A percentile compares a stretch with the other conserved stretches of the same genome.
Conservation (phyloP, 2,329 filamentous ascomycete genomes). For the Trichoderma semiorbis region DNA sequence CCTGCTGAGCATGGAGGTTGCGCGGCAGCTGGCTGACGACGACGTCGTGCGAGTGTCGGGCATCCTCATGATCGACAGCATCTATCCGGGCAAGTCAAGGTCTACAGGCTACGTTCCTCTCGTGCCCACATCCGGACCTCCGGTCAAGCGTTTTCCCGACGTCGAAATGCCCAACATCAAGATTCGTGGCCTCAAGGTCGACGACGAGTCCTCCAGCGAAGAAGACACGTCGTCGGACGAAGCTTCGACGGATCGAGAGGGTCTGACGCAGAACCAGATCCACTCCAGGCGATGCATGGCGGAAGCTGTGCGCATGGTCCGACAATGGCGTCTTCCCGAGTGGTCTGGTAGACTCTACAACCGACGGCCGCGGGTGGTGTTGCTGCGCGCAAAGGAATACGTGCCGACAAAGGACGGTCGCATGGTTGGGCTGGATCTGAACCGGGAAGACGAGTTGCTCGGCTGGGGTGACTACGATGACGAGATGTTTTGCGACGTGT, state of each 20-base stretch:
- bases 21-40: slow-evolving; percentile 40
- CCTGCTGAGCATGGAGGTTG: slow-evolving; percentile 48
- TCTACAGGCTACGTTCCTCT: not conserved
- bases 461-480: slow-evolving; percentile 49
- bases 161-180: not conserved
- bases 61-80: slow-evolving; percentile 52
- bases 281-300: slow-evolving; percentile 39
- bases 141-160: not conserved
- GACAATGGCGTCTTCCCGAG: slow-evolving; percentile 39
- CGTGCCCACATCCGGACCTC: not conserved
- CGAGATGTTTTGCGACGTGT: slow-evolving; percentile 41
- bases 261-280: slow-evolving; percentile 34
- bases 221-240: not conserved
- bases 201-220: slow-evolving; percentile 19
- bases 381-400: slow-evolving; percentile 44
- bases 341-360: slow-evolving; percentile 32
- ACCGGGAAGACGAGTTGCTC: slow-evolving; percentile 39
- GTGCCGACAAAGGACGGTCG: slow-evolving; percentile 33
- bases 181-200: not conserved
- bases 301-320: slow-evolving; percentile 40
- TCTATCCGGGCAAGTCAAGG: slow-evolving; percentile 34
- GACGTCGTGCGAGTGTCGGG: slow-evolving; percentile 41
- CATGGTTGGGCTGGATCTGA: slow-evolving; percentile 40
- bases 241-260: slow-evolving; percentile 22
- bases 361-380: slow-evolving; percentile 39